These are phyloP conservation scores for Rhizopogon rudus DNA, from an alignment of 768 basidiomycete species.

Conservation along the genomic window DNA sequence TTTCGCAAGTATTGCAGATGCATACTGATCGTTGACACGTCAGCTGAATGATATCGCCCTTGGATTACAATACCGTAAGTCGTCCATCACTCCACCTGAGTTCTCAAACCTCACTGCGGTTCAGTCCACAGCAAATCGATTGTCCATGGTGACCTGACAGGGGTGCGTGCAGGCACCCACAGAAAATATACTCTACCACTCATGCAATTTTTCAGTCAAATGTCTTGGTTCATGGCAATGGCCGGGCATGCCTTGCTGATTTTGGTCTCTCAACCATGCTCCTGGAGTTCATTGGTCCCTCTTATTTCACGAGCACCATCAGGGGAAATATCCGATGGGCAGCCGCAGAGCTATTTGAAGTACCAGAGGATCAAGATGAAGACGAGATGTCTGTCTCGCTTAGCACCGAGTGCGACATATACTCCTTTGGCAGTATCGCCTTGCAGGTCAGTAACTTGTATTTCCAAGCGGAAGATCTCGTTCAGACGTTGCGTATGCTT, in stretches of 20 bases:
- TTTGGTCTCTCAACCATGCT: slow-evolving; percentile 39
- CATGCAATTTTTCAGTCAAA: background rate
- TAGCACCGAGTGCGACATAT: slow-evolving; percentile 35
- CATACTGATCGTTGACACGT: background rate
- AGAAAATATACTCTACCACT: background rate
- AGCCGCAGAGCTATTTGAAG: slow-evolving; percentile 31
- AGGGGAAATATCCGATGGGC: slow-evolving; percentile 40
- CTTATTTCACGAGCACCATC: slow-evolving; percentile 2
- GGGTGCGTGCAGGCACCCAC: background rate
- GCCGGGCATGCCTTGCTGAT: slow-evolving; percentile 34
- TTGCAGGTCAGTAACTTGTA: slow-evolving; percentile 7
- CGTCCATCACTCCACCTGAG: background rate
- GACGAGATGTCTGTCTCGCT: background rate
- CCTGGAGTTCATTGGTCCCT: slow-evolving; percentile 25
- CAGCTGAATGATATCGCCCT: slow-evolving; percentile 36
- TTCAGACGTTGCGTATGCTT: background rate
- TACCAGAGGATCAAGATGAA: background rate
- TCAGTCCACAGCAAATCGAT: background rate
- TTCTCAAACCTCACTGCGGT: background rate
- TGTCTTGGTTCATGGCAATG: slow-evolving; percentile 31
- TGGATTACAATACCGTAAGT: slow-evolving; percentile 34
- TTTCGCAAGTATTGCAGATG: background rate
- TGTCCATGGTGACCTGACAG: slow-evolving; percentile 5
- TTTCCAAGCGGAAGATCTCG: slow-evolving; percentile 20
- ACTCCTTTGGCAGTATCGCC: slow-evolving; percentile 36